These are phyloP conservation scores for Aspergillus hiratsukae DNA, from an alignment of 2,329 filamentous ascomycete genomes.

Conservation along the genomic window DNA sequence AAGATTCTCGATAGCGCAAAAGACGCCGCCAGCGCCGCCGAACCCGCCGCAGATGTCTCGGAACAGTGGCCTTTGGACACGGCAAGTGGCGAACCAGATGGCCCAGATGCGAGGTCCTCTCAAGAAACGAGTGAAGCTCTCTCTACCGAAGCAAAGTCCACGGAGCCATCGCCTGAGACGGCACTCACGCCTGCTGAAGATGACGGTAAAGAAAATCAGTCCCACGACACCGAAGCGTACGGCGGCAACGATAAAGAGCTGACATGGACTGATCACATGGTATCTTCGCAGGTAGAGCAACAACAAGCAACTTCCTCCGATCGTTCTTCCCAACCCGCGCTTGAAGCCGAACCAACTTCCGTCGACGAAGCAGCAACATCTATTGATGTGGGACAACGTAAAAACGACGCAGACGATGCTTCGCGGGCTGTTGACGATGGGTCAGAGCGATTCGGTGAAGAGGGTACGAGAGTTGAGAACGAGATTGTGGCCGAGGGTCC, in stretches of 20 bases:
- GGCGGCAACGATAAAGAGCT: slow-evolving; percentile 34
- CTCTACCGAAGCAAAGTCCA: slow-evolving; percentile 13
- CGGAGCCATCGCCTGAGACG: slow-evolving; percentile 22
- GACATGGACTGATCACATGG: slow-evolving; percentile 43
- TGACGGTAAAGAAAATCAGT: slow-evolving; percentile 45
- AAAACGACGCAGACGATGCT: slow-evolving; percentile 1
- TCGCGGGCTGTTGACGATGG: slow-evolving; percentile 2
- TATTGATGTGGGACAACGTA: slow-evolving; percentile 2
- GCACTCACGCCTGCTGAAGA: slow-evolving; percentile 34
- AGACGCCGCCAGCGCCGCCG: slow-evolving; percentile 8
- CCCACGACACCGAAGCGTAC: slow-evolving; percentile 36
- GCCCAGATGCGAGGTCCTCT: slow-evolving; percentile 3
- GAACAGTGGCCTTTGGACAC: slow-evolving; percentile 12
- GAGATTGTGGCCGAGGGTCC: neutral
- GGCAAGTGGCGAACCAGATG: slow-evolving; percentile 1
- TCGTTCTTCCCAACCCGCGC: slow-evolving; percentile 28
- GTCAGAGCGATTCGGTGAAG: slow-evolving; percentile 3
- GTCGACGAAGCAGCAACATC: slow-evolving; percentile 14
- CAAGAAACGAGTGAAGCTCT: slow-evolving; percentile 14
- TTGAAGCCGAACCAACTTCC: slow-evolving; percentile 17
- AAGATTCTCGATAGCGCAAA: slow-evolving; percentile 23
- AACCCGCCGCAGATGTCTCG: neutral
- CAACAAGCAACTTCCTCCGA: slow-evolving; percentile 30
- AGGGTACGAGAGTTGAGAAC: neutral
- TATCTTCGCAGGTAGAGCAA: slow-evolving; percentile 43